Percentiles rank a stretch among this genome's conserved stretches.
These are phyloP conservation scores for Picochlorum sp. DNA, from an alignment of 139 green algal genomes.

Conservation along the genomic window DNA sequence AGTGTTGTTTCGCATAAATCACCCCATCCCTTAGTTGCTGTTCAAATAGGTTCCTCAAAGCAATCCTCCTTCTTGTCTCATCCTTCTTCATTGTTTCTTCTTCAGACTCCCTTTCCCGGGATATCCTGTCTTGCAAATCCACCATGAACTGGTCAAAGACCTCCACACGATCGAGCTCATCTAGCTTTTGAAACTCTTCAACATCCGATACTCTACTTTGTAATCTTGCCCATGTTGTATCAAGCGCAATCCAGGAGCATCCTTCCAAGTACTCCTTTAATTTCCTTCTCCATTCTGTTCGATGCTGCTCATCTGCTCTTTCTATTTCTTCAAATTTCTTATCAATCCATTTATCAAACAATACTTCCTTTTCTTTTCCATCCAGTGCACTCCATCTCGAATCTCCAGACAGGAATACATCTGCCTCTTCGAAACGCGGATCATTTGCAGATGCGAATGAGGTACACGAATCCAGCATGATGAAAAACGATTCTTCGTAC, in stretches of 20 bases:
- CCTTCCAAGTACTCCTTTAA: background rate
- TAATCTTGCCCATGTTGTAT: background rate
- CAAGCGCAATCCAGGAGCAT: background rate
- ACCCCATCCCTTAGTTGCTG: background rate
- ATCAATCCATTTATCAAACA: slow-evolving; percentile 36
- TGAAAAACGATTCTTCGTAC: slow-evolving; percentile 58
- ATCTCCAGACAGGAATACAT: slow-evolving; percentile 49
- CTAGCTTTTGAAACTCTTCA: background rate
- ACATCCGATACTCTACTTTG: background rate
- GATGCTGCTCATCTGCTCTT: background rate
- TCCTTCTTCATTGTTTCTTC: background rate
- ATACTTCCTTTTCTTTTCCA: slow-evolving; percentile 21
- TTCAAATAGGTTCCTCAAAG: background rate
- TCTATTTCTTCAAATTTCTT: slow-evolving; percentile 37
- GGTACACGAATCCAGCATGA: slow-evolving; percentile 40
- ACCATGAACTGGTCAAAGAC: background rate
- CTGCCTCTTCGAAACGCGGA: slow-evolving; percentile 34
- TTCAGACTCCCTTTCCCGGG: background rate
- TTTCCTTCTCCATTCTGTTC: background rate
- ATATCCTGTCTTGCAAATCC: background rate
- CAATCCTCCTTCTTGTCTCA: background rate
- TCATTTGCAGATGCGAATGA: slow-evolving; percentile 20
- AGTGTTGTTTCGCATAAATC: background rate
- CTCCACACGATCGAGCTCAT: background rate
- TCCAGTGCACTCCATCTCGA: slow-evolving; percentile 36